Evolutionary conservation across 345 rosid species (phyloP).

Genomic region (Noccaea bulbosa): DNA sequence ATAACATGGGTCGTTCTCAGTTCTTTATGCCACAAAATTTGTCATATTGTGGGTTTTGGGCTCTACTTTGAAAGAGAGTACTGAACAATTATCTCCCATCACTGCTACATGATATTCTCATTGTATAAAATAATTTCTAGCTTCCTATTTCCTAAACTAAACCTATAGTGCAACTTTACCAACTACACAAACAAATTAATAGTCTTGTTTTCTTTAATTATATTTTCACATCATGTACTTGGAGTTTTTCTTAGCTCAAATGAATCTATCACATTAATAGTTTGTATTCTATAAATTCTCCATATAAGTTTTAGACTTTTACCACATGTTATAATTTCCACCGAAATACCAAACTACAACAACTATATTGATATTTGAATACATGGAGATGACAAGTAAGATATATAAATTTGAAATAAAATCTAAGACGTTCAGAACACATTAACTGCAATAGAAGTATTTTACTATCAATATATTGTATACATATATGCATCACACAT

Average conservation of each 20-base stretch:
- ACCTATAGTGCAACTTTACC: conserved; percentile 40
- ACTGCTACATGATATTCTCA: conserved; percentile 42
- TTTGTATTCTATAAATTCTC: not conserved
- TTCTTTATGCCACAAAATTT: conserved; percentile 39
- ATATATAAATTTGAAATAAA: not conserved
- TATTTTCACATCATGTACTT: conserved; percentile 13
- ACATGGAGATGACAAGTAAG: not conserved
- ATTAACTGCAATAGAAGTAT: not conserved
- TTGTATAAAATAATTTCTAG: conserved; percentile 25
- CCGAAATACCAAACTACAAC: conserved; percentile 6
- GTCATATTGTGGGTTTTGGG: conserved; percentile 44
- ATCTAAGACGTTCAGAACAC: conserved; percentile 11
- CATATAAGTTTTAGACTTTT: conserved; percentile 8
- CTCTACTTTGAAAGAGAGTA: conserved; percentile 47
- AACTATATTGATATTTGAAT: not conserved
- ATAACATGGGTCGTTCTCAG: conserved; percentile 44
- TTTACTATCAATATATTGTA: not conserved
- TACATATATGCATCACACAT: not conserved
- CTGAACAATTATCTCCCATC: conserved; percentile 43
- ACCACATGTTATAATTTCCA: not conserved
- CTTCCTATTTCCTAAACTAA: conserved; percentile 22
- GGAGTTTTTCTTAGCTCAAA: conserved; percentile 3
- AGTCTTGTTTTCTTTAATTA: conserved; percentile 1
- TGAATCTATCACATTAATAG: not conserved
- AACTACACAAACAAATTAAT: conserved; percentile 3